Base-by-base conservation (phyloP, 768 basidiomycete species). In the Butyriboletus loyo region DNA sequence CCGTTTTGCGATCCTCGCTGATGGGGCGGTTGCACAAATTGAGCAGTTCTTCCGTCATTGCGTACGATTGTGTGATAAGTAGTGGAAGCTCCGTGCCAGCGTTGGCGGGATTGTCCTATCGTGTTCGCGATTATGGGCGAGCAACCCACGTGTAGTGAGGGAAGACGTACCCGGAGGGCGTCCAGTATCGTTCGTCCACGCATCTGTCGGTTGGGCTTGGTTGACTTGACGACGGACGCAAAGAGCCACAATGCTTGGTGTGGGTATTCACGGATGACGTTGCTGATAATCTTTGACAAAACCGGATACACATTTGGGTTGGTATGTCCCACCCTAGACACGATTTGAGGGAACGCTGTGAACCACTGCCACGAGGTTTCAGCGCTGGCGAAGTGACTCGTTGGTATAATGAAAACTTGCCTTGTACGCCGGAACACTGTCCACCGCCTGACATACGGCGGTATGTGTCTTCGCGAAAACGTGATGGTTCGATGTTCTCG, bases 291-390 rank as follows among this genome's bases (percentile, higher is more conserved):
- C 42, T 66, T 71, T 3, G 79, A 75, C 21, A 99, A 72, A 4
- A 84, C 68, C 0, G 65, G 68, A 63, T 81, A 86, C 4, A 92
- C 86, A 1, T 74, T 75, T 11, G 69, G 57, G 60, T 89, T 86
- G 5, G 68, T 71, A 58, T 97, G 91, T 13, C 87, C 88, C 30
- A 99, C 86, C 8, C 97, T 84, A 14, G 96, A 98, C 14, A 95
- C 92, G 47, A 98, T 91, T 75, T 98, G 97, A 4, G 95, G 94
- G 57, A 98, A 95, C 1, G 93, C 95, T 0, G 89, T 94, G 59
- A 85, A 89, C 93, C 96, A 98, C 94, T 98, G 42, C 15, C 46
- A 41, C 22, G 5, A 46, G 55, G 25, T 5, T 38, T 66, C 39
- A 55, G 39, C 50, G 38, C 58, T 39, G 25, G 39, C 30, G 11